Base-by-base conservation (phyloP, 129 eudicot species). In the Centella asiatica region DNA sequence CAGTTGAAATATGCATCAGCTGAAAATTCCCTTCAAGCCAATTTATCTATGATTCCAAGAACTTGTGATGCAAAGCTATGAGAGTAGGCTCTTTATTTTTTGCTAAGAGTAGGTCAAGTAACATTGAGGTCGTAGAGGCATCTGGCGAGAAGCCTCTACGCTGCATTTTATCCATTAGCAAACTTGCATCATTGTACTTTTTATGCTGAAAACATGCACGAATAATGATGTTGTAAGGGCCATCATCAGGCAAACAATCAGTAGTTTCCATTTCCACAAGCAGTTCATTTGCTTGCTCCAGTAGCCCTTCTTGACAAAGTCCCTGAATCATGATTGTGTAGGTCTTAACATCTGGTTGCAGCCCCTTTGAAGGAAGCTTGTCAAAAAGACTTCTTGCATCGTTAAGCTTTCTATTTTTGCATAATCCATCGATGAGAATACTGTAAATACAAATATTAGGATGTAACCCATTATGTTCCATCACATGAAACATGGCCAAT, bases 211-310 rank as follows among this genome's bases (percentile, higher is more conserved):
- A 39, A 14, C 44, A 39, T 6, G 72, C 80, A 64, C 64, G 75
- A 56, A 78, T 66, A 15, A 78, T 19, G 26, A 66, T 63, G 20
- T 74, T 78, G 27, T 65, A 74, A 37, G 80, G 66, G 25, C 44
- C 65, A 29, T 52, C 34, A 65, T 74, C 69, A 3, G 79, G 73
- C 4, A 31, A 20, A 42, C 64, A 65, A 7, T n/a, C 54, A 48
- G n/a, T n/a, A n/a, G n/a, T n/a, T n/a, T n/a, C n/a, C n/a, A n/a
- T n/a, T n/a, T n/a, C n/a, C n/a, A n/a, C n/a, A n/a, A n/a, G n/a
- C n/a, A n/a, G n/a, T n/a, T n/a, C n/a, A n/a, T n/a, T n/a, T n/a
- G n/a, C n/a, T n/a, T n/a, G n/a, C n/a, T n/a, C n/a, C n/a, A n/a
- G n/a, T n/a, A n/a, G n/a, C n/a, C n/a, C n/a, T n/a, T n/a, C n/a